phyloP scores from a whole-genome alignment of 305 asterid species.

The Coffea humblotiana region DNA sequence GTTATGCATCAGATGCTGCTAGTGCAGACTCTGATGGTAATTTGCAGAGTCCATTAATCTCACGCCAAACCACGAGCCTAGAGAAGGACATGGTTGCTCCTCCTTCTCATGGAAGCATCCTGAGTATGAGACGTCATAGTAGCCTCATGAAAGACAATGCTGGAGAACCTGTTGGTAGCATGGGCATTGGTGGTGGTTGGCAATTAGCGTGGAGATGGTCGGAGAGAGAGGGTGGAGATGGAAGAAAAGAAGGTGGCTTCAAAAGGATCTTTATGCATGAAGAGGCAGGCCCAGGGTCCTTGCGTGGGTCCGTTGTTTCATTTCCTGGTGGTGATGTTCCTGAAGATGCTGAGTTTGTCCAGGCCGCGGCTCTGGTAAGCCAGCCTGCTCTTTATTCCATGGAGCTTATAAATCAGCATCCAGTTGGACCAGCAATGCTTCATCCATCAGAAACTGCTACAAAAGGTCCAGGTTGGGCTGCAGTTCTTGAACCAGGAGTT shows the following conservation, averaged over 20 bases:
- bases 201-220: conserved; percentile 65
- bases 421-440: conserved; percentile 49
- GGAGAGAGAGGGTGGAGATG: conserved; percentile 44
- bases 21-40: conserved; percentile 37
- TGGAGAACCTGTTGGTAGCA: conserved; percentile 30
- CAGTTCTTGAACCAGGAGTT: conserved; percentile 60
- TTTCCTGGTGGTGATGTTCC: conserved; percentile 33
- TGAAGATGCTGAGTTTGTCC: conserved; percentile 42
- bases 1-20: conserved; percentile 31
- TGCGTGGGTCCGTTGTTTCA: conserved; percentile 39
- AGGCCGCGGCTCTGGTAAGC: conserved; percentile 64
- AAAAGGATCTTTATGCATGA: conserved; percentile 55
- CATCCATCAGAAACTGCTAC: conserved; percentile 44
- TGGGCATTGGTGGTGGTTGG: conserved; percentile 69
- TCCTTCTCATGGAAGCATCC: conserved; percentile 24
- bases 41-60: conserved; percentile 42
- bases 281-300: conserved; percentile 33
- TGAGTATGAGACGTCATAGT: conserved; percentile 12
- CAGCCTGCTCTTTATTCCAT: conserved; percentile 49
- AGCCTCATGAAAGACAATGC: conserved; percentile 15
- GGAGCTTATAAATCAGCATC: conserved; percentile 43
- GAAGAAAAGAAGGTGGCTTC: conserved; percentile 40
- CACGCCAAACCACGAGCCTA: conserved; percentile 42
- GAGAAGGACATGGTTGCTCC: conserved; percentile 35
- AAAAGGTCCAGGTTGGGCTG: conserved; percentile 40